Evolutionary conservation across 169 alveolate species (phyloP).

Genomic region (Babesia divergens): DNA sequence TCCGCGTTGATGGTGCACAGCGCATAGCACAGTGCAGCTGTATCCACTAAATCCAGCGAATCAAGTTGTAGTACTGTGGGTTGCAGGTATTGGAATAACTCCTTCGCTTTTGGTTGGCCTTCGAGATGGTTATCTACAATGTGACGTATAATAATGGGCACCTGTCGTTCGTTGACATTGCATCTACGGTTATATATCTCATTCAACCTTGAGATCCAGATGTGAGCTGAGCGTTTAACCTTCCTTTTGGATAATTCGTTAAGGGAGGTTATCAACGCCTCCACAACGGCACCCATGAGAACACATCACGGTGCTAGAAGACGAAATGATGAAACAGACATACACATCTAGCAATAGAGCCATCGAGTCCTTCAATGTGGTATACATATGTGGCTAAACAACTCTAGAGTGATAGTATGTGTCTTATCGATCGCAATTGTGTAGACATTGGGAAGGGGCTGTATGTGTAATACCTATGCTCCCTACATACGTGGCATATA

Average conservation of each 20-base stretch:
- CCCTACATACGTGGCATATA: no score
- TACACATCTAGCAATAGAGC: no score
- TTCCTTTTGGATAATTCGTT: slow-evolving; percentile 51
- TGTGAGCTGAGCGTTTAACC: slow-evolving; percentile 52
- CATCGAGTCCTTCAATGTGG: no score
- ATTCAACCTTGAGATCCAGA: slow-evolving; percentile 31
- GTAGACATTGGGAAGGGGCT: no score
- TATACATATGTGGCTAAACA: no score
- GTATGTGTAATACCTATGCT: no score
- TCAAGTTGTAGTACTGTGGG: background rate
- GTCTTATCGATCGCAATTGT: no score
- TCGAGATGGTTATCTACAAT: slow-evolving; percentile 40
- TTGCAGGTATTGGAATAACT: background rate
- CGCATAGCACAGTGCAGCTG: slow-evolving; percentile 30
- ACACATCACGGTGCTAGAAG: background rate
- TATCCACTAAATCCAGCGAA: slow-evolving; percentile 3
- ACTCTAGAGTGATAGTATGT: no score
- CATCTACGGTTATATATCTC: slow-evolving; percentile 9
- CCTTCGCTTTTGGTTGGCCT: background rate
- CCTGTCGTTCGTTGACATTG: background rate
- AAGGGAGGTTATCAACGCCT: slow-evolving; percentile 30
- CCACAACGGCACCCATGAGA: slow-evolving; percentile 4
- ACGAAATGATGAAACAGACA: no score
- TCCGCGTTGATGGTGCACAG: slow-evolving; percentile 29
- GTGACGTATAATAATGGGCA: slow-evolving; percentile 5